Evolutionary conservation across 1,284 basidiomycete genomes (phyloP).

Genomic region (Marasmius oreades): DNA sequence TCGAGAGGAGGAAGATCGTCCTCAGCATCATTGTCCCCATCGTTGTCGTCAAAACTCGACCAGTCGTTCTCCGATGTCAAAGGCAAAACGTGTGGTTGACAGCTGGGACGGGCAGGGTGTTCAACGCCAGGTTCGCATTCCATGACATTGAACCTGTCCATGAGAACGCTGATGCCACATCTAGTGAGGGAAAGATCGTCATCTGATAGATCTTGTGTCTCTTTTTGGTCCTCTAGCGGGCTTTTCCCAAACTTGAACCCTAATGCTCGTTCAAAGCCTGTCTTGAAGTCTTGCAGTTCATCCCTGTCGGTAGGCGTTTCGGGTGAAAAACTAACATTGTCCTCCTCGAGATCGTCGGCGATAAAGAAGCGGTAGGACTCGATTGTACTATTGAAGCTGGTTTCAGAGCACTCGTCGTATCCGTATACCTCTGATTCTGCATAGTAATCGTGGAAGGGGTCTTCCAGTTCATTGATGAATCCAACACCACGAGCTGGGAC

Average conservation of each 20-base stretch:
- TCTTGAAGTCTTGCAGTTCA: slow-evolving; percentile 5
- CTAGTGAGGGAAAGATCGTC: not conserved
- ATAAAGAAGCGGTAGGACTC: not conserved
- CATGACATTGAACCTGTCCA: not conserved
- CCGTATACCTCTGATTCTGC: not conserved
- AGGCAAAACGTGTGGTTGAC: not conserved
- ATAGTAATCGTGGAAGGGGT: not conserved
- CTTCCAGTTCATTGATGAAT: slow-evolving; percentile 9
- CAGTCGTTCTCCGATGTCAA: not conserved
- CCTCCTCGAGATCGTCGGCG: not conserved
- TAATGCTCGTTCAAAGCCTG: slow-evolving; percentile 7
- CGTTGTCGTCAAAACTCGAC: slow-evolving; percentile 9
- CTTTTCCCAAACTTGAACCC: not conserved
- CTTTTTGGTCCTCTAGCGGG: not conserved
- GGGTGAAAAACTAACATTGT: slow-evolving; percentile 1
- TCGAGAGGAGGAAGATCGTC: slow-evolving; percentile 8
- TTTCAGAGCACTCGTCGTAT: not conserved
- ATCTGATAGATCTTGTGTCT: not conserved
- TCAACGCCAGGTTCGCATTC: not conserved
- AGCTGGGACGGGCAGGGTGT: not conserved
- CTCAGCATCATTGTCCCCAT: slow-evolving; percentile 10
- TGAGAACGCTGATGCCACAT: not conserved
- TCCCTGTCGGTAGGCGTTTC: slow-evolving; percentile 10
- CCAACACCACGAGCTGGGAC: slow-evolving; percentile 7
- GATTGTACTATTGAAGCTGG: not conserved